Conservation (phyloP, 2,329 filamentous ascomycete species). For the Clarireedia monteithiana region DNA sequence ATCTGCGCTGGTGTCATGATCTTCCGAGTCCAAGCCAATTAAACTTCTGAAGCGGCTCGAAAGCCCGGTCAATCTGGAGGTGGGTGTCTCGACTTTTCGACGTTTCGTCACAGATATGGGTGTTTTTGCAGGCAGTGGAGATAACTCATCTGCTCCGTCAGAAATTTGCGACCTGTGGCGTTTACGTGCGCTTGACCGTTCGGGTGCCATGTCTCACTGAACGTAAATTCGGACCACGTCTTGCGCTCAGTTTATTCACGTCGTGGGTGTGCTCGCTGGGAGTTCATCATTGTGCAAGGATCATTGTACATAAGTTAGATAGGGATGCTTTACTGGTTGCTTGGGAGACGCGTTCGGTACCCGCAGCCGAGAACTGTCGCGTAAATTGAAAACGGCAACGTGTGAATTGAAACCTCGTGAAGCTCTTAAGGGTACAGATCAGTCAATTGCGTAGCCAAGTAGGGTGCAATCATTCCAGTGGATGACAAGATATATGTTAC, state of each 20-base stretch:
- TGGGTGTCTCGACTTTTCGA: conserved; percentile 3
- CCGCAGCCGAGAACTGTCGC: not conserved
- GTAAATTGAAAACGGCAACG: no score
- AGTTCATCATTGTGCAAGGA: not conserved
- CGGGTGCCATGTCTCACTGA: not conserved
- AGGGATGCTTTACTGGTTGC: not conserved
- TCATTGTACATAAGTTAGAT: no score
- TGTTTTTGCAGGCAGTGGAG: conserved; percentile 5
- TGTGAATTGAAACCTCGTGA: no score
- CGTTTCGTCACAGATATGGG: conserved; percentile 4
- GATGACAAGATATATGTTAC: not conserved
- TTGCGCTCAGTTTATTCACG: no score
- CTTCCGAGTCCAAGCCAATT: not conserved
- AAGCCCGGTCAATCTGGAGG: not conserved
- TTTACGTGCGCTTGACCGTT: conserved; percentile 6
- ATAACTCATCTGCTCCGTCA: conserved; percentile 5
- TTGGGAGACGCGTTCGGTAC: not conserved
- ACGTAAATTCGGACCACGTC: no score
- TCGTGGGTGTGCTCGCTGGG: no score
- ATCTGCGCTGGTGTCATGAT: conserved; percentile 3
- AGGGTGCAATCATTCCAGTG: not conserved
- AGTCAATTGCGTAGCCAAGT: no score
- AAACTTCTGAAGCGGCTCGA: conserved; percentile 1
- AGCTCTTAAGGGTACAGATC: no score
- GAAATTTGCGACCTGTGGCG: conserved; percentile 7